Evolutionary conservation across 176 grass and related monocot species (phyloP).

Genomic region (Elaeis guineensis): DNA sequence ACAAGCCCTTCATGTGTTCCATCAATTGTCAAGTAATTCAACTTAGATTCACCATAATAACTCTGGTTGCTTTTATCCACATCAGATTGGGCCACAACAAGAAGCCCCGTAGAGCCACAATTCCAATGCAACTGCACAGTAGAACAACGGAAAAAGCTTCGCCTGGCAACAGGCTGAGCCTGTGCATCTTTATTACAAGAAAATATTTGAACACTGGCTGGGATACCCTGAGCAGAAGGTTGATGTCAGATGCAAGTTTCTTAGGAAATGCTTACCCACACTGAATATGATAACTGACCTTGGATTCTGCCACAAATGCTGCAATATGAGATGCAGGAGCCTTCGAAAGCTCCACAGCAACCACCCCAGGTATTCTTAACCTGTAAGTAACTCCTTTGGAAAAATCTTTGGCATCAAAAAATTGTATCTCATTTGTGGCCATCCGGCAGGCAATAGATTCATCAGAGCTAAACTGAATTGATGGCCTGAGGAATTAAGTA

Average conservation of each 20-base stretch:
- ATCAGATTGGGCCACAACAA: conserved; percentile 73
- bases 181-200: conserved; percentile 73
- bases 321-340: conserved; percentile 69
- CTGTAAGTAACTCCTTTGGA: conserved; percentile 59
- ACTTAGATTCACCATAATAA: conserved; percentile 96
- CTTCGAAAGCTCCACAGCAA: conserved; percentile 67
- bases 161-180: conserved; percentile 62
- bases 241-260: conserved; percentile 8
- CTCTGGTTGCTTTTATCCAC: conserved; percentile 98
- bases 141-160: conserved; percentile 85
- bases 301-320: conserved; percentile 72
- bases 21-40: conserved; percentile 90
- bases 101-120: conserved; percentile 63
- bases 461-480: conserved; percentile 75
- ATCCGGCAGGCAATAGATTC: conserved; percentile 78
- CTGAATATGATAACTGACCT: conserved; percentile 30
- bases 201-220: conserved; percentile 78
- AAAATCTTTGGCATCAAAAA: conserved; percentile 82
- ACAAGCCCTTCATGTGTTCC: conserved; percentile 82
- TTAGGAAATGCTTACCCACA: background rate
- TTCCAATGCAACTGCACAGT: conserved; percentile 79
- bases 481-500: conserved; percentile 61
- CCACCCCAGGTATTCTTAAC: conserved; percentile 63
- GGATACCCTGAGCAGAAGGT: conserved; percentile 47
- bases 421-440: conserved; percentile 83